Base-by-base conservation (phyloP, 805 yeast species). In the Torulaspora franciscae region DNA sequence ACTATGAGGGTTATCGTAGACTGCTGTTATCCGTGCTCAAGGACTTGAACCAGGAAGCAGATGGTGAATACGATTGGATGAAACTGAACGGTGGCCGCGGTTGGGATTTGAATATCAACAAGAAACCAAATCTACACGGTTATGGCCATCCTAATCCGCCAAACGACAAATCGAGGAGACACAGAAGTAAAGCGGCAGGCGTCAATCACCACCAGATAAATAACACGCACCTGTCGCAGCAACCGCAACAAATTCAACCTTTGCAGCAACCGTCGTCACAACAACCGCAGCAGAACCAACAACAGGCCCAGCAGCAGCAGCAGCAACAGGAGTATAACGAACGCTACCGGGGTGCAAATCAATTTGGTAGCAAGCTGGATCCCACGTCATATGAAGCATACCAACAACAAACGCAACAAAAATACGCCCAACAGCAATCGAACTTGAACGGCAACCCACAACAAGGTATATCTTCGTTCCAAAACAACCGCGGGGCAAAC, bases 31-130 rank as follows among this genome's bases (percentile, higher is more conserved):
- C 86, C 49, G 93, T 89, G 0, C 69, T 93, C 50, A 81, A 80
- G 40, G 81, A 83, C 27, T 73, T 83, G 42, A 84, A 81, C 40
- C 86, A 81, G 49, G 66, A 66, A 29, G 84, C 81, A 41, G 97
- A 93, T 67, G 95, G 86, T 37, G 90, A 86, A 59, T 93, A 89
- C 67, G 99, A 93, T 71, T 93, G 99, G 99, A 87, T 89, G 96
- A 85, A 84, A 58, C 74, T 93, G 56, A 93, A 93, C 64, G 87
- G 85, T 45, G 98, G 98, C 48, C 81, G 83, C 65, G 98, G 98
- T 43, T 91, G 96, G 96, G 98, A 93, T 68, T 77, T 86, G 25
- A 72, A 85, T 14, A 79, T 84, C 51, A 89, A 89, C 68, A 89
- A 88, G 65, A 90, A 90, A 67, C 95, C 96, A 43, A 90, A 90